Evolutionary conservation across 2,329 filamentous ascomycete species (phyloP).

Genomic region (Nannizziopsis arthrosporioides): DNA sequence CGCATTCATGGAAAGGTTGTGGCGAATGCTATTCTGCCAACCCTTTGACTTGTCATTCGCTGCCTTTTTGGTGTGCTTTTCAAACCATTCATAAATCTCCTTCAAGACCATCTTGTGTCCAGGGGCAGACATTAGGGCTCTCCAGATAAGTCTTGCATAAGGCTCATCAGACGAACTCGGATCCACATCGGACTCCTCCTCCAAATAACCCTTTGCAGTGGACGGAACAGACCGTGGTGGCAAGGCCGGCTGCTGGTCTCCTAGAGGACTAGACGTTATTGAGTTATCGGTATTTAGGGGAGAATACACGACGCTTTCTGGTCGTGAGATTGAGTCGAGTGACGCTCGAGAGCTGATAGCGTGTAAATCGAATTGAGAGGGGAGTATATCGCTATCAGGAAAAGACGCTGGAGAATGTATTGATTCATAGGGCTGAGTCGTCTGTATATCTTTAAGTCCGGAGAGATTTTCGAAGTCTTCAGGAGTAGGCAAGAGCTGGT

Average conservation of each 20-base stretch:
- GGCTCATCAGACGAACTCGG: slow-evolving; percentile 41
- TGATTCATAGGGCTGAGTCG: not conserved
- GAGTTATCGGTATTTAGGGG: slow-evolving; percentile 12
- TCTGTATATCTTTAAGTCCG: not conserved
- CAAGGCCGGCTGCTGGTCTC: slow-evolving; percentile 2
- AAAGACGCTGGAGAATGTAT: slow-evolving; percentile 2
- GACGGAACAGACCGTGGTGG: slow-evolving; percentile 11
- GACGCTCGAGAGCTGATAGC: not conserved
- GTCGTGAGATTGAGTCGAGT: slow-evolving; percentile 7
- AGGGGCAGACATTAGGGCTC: slow-evolving; percentile 57
- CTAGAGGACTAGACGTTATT: slow-evolving; percentile 12
- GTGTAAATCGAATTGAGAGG: slow-evolving; percentile 1
- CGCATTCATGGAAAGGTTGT: slow-evolving; percentile 91
- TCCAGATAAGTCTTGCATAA: slow-evolving; percentile 72
- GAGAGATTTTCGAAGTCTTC: not conserved
- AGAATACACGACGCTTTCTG: slow-evolving; percentile 11
- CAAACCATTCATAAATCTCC: slow-evolving; percentile 86
- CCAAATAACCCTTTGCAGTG: slow-evolving; percentile 1
- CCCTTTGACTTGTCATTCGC: slow-evolving; percentile 51
- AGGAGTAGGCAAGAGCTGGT: not conserved
- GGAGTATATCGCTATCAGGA: not conserved
- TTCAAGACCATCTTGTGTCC: slow-evolving; percentile 63
- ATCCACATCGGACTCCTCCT: slow-evolving; percentile 15
- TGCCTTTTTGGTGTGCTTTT: slow-evolving; percentile 65
- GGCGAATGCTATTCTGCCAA: slow-evolving; percentile 92